Conservation (phyloP, 2,329 filamentous ascomycete species). For the Myriosclerotinia scirpicola region DNA sequence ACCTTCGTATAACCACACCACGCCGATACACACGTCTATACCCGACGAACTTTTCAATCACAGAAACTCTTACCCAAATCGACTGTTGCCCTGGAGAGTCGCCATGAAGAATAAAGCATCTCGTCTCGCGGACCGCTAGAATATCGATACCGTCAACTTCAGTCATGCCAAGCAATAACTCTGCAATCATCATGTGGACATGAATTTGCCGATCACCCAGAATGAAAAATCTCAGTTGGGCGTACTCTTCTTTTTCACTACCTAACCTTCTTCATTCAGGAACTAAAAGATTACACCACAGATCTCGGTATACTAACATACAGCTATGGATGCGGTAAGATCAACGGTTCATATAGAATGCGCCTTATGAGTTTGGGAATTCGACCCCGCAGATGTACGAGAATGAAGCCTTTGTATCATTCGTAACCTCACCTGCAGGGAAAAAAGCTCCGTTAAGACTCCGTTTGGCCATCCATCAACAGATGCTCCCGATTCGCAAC, state of each 20-base stretch:
- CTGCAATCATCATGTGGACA: constrained; percentile 2
- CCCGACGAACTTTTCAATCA: not conserved
- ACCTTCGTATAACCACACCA: not conserved
- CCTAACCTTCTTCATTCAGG: not conserved
- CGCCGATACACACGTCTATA: no score
- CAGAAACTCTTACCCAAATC: not conserved
- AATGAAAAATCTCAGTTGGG: not conserved
- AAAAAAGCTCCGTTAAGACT: constrained; percentile 7
- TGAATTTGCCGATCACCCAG: not conserved
- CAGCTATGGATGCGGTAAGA: not conserved
- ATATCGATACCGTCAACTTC: not conserved
- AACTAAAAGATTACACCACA: not conserved
- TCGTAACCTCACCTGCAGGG: not conserved
- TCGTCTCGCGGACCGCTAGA: not conserved
- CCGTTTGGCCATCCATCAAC: not conserved
- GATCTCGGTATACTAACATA: not conserved
- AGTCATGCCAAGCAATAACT: not conserved
- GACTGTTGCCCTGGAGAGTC: not conserved
- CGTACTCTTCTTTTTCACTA: not conserved
- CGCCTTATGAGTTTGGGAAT: not conserved
- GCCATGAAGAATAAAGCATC: not conserved
- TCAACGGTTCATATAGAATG: constrained; percentile 5
- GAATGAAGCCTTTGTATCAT: not conserved
- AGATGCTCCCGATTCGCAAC: not conserved
- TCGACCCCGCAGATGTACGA: constrained; percentile 4